Conservation (phyloP, 139 green algal genomes). For the Auxenochlorella protothecoides region DNA sequence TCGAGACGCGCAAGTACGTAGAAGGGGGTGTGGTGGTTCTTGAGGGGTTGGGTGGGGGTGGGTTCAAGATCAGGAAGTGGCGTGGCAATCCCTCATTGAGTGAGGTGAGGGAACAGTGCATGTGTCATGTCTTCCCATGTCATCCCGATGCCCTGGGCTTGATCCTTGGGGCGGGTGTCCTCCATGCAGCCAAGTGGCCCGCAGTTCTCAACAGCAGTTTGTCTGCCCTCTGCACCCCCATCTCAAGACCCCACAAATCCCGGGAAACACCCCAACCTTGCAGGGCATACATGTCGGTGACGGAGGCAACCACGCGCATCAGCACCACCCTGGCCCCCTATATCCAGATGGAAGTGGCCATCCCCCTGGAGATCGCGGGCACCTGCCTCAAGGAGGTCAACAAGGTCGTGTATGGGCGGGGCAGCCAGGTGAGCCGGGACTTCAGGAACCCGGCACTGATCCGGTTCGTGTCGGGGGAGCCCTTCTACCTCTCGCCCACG, state of each 20-base stretch:
- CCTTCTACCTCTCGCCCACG: slow-evolving; percentile 46
- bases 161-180: too few relatives aligned
- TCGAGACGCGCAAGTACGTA: slow-evolving; percentile 8
- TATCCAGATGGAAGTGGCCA: slow-evolving; percentile 35
- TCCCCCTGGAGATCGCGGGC: slow-evolving; percentile 23
- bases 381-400: slow-evolving; percentile 25
- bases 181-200: too few relatives aligned
- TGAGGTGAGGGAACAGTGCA: too few relatives aligned
- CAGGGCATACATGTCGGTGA: neutral
- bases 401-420: neutral
- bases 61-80: neutral
- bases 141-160: too few relatives aligned
- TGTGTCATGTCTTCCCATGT: too few relatives aligned
- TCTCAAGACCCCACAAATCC: neutral
- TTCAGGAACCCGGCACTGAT: slow-evolving; percentile 37
- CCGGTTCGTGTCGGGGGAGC: slow-evolving; percentile 40
- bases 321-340: slow-evolving; percentile 13
- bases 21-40: too few relatives aligned
- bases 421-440: slow-evolving; percentile 4
- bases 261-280: neutral
- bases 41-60: neutral
- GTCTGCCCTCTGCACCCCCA: neutral
- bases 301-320: neutral
- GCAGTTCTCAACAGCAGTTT: neutral
- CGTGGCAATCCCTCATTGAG: too few relatives aligned